These are phyloP conservation scores for Mycosphaerella arachidis DNA, from an alignment of 2,329 filamentous ascomycete genomes.

Conservation along the genomic window DNA sequence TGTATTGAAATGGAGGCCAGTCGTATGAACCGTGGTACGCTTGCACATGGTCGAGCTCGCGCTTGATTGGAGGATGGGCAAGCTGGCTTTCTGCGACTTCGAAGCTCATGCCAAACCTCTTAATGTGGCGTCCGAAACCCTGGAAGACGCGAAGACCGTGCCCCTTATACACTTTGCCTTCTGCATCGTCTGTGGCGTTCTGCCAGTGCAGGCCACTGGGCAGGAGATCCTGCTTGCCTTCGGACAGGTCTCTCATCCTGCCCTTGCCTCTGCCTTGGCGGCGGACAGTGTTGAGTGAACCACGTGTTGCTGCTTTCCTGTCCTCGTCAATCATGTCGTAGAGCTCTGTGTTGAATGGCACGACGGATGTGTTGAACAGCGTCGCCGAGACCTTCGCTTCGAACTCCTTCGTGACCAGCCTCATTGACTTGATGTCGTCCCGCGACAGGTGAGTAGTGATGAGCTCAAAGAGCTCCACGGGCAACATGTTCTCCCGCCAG, in stretches of 20 bases:
- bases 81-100: slow-evolving; percentile 57
- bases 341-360: slow-evolving; percentile 62
- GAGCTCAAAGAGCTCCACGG: slow-evolving; percentile 58
- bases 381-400: slow-evolving; percentile 54
- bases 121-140: slow-evolving; percentile 57
- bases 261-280: slow-evolving; percentile 16
- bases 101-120: slow-evolving; percentile 62
- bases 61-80: slow-evolving; percentile 52
- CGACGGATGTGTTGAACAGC: slow-evolving; percentile 60
- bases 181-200: slow-evolving; percentile 35
- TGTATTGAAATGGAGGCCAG: slow-evolving; percentile 59
- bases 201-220: slow-evolving; percentile 36
- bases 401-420: slow-evolving; percentile 58
- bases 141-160: slow-evolving; percentile 60
- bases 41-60: slow-evolving; percentile 49
- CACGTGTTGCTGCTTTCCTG: slow-evolving; percentile 17
- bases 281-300: not conserved
- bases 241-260: slow-evolving; percentile 20
- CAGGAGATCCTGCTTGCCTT: slow-evolving; percentile 14
- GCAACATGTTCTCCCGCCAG: slow-evolving; percentile 46
- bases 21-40: slow-evolving; percentile 62
- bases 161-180: slow-evolving; percentile 48
- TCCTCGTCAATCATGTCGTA: slow-evolving; percentile 50
- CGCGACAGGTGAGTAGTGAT: slow-evolving; percentile 55
- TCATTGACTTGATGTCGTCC: slow-evolving; percentile 56